Base-by-base conservation (phyloP, 2,329 filamentous ascomycete genomes). In the Exophiala lecanii-corni region DNA sequence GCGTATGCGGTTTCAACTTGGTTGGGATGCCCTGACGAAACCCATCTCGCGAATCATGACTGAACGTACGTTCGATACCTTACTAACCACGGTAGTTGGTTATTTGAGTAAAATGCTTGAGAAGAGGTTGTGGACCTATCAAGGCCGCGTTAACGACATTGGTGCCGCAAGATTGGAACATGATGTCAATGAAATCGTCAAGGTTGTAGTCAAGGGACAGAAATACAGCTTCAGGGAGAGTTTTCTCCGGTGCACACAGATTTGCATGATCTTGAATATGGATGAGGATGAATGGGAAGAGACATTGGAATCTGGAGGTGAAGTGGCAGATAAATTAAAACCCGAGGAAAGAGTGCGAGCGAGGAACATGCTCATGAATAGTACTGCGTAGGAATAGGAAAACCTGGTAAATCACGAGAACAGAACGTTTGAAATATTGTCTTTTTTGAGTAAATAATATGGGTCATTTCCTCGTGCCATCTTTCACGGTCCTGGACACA, bases 221-320 rank as follows among this genome's bases (percentile, higher is more conserved):
- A 81, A 85, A 57, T 96, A 94, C 60, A 78, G 78, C 2, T 76
- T 92, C 25, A 73, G 87, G 21, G 89, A 94, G 59, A 66, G 77
- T 2, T 95, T 96, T 68, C 73, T 76, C 19, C 79, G 82, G 57
- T 86, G 85, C 45, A 74, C 76, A 46, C 88, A 96, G 72, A 82
- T 95, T 56, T 79, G 85, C 44, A 79, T 94, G 72, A 79, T 95
- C 12, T 81, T 91, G 61, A 91, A 89, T 55, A 94, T 96, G 88
- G 89, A 96, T 61, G 86, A 92, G 23, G 89, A 96, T 45, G 91
- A 96, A 65, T 95, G 89, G 86, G 86, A 91, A 36, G 88, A 92
- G 63, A 65, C 89, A 4, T 43, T 56, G 32, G 41, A 28, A 62
- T 66, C 28, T 59, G 64, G 5, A 66, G 73, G 30, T 65, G 73